These are phyloP conservation scores for Arthrinium puccinioides DNA, from an alignment of 2,329 filamentous ascomycete genomes.

Conservation along the genomic window DNA sequence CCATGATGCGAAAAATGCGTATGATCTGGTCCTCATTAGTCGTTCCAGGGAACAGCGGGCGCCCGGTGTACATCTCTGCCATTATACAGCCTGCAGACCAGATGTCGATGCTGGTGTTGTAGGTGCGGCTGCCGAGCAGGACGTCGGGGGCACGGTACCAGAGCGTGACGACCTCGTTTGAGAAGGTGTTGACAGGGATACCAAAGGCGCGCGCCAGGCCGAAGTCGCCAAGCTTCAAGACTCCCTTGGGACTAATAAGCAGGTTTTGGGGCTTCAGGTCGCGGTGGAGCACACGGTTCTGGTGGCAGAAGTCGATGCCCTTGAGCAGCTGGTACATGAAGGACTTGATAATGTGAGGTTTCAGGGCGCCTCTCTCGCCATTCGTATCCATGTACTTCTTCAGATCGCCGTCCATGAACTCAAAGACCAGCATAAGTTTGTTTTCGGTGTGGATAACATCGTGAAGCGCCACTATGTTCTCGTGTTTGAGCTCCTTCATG, in stretches of 20 bases:
- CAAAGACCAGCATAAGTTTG: slow-evolving; percentile 98
- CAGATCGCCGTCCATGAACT: slow-evolving; percentile 96
- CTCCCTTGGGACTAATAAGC: slow-evolving; percentile 84
- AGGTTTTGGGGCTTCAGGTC: slow-evolving; percentile 96
- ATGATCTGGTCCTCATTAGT: slow-evolving; percentile 97
- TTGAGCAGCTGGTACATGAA: slow-evolving; percentile 98
- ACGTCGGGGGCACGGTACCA: slow-evolving; percentile 98
- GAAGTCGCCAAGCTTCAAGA: slow-evolving; percentile 91
- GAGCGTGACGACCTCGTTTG: slow-evolving; percentile 93
- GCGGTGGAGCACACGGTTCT: slow-evolving; percentile 91
- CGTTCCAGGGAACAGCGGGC: slow-evolving; percentile 91
- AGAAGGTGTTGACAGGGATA: slow-evolving; percentile 96
- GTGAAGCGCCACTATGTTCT: slow-evolving; percentile 94
- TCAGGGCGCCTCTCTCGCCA: slow-evolving; percentile 81
- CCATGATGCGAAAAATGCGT: slow-evolving; percentile 98
- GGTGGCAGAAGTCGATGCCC: slow-evolving; percentile 96
- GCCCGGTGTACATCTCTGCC: slow-evolving; percentile 98
- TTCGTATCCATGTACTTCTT: slow-evolving; percentile 98
- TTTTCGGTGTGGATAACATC: slow-evolving; percentile 99
- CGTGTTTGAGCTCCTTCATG: slow-evolving; percentile 99
- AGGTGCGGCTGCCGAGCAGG: slow-evolving; percentile 84
- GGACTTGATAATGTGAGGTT: slow-evolving; percentile 88
- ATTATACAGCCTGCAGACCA: slow-evolving; percentile 99
- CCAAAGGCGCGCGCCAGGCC: slow-evolving; percentile 90
- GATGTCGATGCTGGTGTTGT: slow-evolving; percentile 99